Evolutionary conservation across 2,329 filamentous ascomycete genomes (phyloP), one percentile per base, ranked within the genome.

Genomic region (Orbilia blumenaviensis): DNA sequence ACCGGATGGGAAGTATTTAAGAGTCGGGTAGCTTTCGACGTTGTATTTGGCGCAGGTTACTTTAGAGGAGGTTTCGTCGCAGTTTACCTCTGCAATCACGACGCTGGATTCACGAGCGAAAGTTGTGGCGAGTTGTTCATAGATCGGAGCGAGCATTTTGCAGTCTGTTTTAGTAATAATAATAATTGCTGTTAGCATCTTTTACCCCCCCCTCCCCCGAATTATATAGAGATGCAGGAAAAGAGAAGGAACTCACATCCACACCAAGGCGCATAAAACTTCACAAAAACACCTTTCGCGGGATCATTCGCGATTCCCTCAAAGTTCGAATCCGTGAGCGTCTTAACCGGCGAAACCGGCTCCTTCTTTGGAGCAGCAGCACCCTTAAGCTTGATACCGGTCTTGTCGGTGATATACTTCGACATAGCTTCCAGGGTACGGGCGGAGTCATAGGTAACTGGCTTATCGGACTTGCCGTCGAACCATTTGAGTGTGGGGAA

Each of bases 401-500:
- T 94, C 89, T 98, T 96, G 81, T 96, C 90, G 4, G 87, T 87
- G 77, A 99, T 89, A 83, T 95, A 99, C 54, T 87, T 86, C 63
- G 86, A 87, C 84, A 99, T 85, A 83, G 91, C 92, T 80, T 98
- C 95, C 25, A 99, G 83, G 83, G 97, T 94, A 69, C 95, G 89
- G 32, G 92, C 93, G 75, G 92, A 90, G 76, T 88, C 91, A 86
- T 98, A 99, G 77, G 97, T 93, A 78, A 87, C 85, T 0, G 94
- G 94, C 81, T 88, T 90, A 75, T 93, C 89, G 82, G 91, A 94
- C 88, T 96, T 96, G 80, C 95, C 95, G 84, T 98, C 94, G 81
- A 99, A 99, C 88, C 89, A 99, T 85, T 99, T 99, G 81, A 99
- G 85, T 0, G 95, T 99, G 18, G 95, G 95, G 86, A 98, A 99